Conservation (phyloP, 2,329 filamentous ascomycete species). For the Cordyceps militaris region DNA sequence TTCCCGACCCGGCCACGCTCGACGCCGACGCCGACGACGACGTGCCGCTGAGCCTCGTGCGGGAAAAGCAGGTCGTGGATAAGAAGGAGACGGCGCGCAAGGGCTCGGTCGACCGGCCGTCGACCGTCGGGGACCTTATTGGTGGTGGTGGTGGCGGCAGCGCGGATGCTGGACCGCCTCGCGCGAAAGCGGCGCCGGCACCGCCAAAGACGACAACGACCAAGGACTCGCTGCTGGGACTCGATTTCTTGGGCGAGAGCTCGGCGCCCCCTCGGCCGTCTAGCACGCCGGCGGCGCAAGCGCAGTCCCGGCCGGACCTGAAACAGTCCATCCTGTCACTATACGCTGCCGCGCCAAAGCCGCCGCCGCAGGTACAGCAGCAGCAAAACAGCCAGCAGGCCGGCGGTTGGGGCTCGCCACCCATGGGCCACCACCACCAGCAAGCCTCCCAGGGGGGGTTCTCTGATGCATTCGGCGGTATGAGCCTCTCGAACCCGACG, state of each 20-base stretch:
- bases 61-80: conserved; percentile 59
- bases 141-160: conserved; percentile 67
- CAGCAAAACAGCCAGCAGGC: conserved; percentile 47
- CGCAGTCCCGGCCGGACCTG: conserved; percentile 78
- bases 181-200: conserved; percentile 52
- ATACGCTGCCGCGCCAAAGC: conserved; percentile 77
- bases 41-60: conserved; percentile 55
- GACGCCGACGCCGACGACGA: conserved; percentile 84
- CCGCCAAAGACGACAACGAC: conserved; percentile 63
- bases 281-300: conserved; percentile 62
- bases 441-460: conserved; percentile 32
- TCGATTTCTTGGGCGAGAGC: conserved; percentile 83
- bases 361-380: conserved; percentile 52
- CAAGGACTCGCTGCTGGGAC: conserved; percentile 82
- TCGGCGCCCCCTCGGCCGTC: conserved; percentile 71
- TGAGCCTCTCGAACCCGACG: conserved; percentile 37
- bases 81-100: conserved; percentile 51
- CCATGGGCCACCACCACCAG: conserved; percentile 30
- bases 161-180: conserved; percentile 49
- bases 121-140: conserved; percentile 69
- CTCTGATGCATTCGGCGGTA: conserved; percentile 62
- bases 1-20: conserved; percentile 84
- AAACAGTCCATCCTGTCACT: conserved; percentile 97
- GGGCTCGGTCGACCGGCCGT: conserved; percentile 41
- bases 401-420: conserved; percentile 59